phyloP scores from a whole-genome alignment of 257 asterid genomes.

The Primulina huaijiensis region DNA sequence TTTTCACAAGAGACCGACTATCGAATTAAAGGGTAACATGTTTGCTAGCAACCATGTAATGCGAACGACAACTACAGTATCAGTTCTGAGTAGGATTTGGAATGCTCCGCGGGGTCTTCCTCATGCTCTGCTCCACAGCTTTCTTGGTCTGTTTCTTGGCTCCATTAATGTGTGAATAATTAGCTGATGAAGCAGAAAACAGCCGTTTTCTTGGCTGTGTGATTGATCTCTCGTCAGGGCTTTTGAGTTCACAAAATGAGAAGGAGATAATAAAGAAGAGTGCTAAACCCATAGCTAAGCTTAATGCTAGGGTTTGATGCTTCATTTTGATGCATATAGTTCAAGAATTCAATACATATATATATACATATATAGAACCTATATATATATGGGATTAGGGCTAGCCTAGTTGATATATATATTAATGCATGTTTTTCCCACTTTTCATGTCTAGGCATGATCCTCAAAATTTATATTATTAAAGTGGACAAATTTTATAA shows the following conservation, averaged over 20 bases:
- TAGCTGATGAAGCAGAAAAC: constrained; percentile 1
- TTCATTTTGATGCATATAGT: constrained; percentile 17
- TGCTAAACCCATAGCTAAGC: constrained; percentile 3
- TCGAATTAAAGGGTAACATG: not conserved
- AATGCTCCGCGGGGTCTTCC: constrained; percentile 22
- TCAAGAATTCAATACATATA: not conserved
- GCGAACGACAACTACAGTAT: not conserved
- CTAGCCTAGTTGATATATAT: too few species aligned
- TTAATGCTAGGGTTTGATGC: constrained; percentile 10
- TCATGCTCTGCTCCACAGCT: constrained; percentile 34
- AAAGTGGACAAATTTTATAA: not conserved
- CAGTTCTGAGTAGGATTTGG: constrained; percentile 33
- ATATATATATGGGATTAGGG: too few species aligned
- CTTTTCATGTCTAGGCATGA: not conserved
- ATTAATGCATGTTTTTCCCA: not conserved
- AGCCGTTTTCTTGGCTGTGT: constrained; percentile 21
- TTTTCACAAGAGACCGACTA: too few species aligned
- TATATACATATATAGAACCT: not conserved
- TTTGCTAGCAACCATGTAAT: not conserved
- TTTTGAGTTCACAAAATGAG: constrained; percentile 14
- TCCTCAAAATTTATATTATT: not conserved
- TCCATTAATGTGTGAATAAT: not conserved
- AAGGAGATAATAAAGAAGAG: constrained; percentile 3
- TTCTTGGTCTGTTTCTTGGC: constrained; percentile 30
- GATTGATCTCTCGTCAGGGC: not conserved